Base-by-base conservation (phyloP, 2,329 filamentous ascomycete genomes). In the Hypocrella siamensis region DNA sequence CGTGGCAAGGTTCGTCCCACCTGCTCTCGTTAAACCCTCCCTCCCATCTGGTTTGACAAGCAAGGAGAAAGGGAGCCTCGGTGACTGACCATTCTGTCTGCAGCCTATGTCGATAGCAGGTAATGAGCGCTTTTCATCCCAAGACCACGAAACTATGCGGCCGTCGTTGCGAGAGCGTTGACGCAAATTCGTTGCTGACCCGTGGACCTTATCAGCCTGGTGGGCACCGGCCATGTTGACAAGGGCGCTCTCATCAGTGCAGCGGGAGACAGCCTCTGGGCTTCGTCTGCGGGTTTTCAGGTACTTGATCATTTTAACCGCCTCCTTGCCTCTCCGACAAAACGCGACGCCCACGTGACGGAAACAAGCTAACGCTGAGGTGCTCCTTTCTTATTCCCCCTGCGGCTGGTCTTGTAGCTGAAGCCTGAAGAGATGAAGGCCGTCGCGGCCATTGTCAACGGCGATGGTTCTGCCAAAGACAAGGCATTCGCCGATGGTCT, bases 231-330 rank as follows among this genome's bases (percentile, higher is more conserved):
- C 49, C 77, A 86, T 54, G 60, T 93, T 51, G 79, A 90, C 63
- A 78, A 84, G 63, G 85, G 70, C 47, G 80, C 81, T 52, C 85
- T 93, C 55, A 75, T 90, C 65, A 85, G 79, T 58, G 62, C 60
- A 42, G 79, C 79, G 45, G 82, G 84, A 47, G 80, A 81, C 59
- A 84, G 77, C 53, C 67, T 73, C 46, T 92, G 84, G 83, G 84
- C 84, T 38, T 54, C 65, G 26, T 75, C 75, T 18, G 16, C 69
- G 33, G 70, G 66, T 44, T 93, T 93, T 63, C 61, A 66, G 52
- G 84, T 93, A 77, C 56, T 61, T 52, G 5, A 26, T 26, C 15
- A 12, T 25, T 9, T 22, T 7, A 22, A 22, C 21, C 21, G 7
- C 12, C 21, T 12, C 12, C 21, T 12, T 12, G 12, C 21, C 21